Conservation (phyloP, 1,284 basidiomycete genomes). For the Anthracocystis setariae region DNA sequence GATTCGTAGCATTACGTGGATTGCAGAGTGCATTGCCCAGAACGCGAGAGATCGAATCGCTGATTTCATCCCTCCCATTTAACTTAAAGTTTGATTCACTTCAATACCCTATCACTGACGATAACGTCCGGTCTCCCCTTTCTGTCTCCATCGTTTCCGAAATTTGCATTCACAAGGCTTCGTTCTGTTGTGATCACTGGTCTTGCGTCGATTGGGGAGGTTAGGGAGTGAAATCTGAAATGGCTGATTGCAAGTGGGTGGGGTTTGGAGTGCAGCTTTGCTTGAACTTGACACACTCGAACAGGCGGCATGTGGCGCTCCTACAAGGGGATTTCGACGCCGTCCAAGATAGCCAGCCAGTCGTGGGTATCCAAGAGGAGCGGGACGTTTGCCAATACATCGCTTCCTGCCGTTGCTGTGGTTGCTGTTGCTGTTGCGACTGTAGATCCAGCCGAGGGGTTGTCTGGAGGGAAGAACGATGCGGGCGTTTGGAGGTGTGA, state of each 20-base stretch:
- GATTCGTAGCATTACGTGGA: slow-evolving; percentile 95
- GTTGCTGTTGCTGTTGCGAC: not conserved
- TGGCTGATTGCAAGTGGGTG: no score
- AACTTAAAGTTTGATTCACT: no score
- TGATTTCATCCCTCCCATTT: slow-evolving; percentile 47
- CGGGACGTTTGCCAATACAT: slow-evolving; percentile 23
- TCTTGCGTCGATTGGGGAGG: no score
- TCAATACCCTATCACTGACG: no score
- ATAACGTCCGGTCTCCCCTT: no score
- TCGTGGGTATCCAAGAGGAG: slow-evolving; percentile 26
- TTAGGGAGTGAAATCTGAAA: no score
- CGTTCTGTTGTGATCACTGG: no score
- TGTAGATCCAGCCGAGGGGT: not conserved
- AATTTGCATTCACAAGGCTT: no score
- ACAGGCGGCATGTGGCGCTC: not conserved
- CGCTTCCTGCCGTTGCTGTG: slow-evolving; percentile 3
- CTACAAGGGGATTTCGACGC: slow-evolving; percentile 30
- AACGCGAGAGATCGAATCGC: slow-evolving; percentile 53
- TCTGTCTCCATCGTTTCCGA: no score
- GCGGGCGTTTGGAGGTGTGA: not conserved
- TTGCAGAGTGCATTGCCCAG: slow-evolving; percentile 76
- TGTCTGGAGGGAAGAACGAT: not conserved
- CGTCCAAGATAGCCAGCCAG: slow-evolving; percentile 34
- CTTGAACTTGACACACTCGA: no score
- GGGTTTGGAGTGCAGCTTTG: no score